Conservation (phyloP, 2,329 filamentous ascomycete species). For the Stagonosporopsis chrysanthemi region DNA sequence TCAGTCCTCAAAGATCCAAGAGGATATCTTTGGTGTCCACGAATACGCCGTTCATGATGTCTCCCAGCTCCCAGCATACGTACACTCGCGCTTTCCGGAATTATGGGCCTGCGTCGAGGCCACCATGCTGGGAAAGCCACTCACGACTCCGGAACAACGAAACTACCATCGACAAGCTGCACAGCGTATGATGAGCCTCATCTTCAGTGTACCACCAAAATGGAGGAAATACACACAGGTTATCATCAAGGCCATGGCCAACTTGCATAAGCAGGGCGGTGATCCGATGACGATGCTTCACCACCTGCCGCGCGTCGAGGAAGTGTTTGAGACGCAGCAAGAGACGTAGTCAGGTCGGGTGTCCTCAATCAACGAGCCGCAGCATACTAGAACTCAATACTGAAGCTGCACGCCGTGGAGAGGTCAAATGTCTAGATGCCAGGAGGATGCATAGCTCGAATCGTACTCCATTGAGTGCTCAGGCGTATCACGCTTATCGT, state of each 20-base stretch:
- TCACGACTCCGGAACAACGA: not conserved
- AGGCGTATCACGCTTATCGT: too few species aligned
- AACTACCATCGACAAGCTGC: not conserved
- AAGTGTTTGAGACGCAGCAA: not conserved
- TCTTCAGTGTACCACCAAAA: not conserved
- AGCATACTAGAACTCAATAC: not conserved
- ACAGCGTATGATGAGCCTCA: not conserved
- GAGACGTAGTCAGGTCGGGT: not conserved
- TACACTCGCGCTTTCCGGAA: not conserved
- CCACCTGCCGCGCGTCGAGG: not conserved
- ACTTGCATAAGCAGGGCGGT: not conserved
- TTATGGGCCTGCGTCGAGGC: constrained; percentile 4
- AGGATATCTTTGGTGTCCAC: not conserved
- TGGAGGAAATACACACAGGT: not conserved
- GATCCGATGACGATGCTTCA: not conserved
- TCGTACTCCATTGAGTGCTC: not conserved
- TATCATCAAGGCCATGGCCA: not conserved
- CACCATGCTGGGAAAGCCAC: not conserved
- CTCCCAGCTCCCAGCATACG: constrained; percentile 1
- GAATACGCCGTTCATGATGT: not conserved
- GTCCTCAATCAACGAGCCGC: not conserved
- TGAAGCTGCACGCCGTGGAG: not conserved
- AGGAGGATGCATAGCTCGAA: too few species aligned
- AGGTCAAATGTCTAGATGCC: not conserved
- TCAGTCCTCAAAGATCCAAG: not conserved